A percentile compares a stretch with the other conserved stretches of the same genome.
phyloP scores from a whole-genome alignment of 1,284 basidiomycete genomes.

The Puccinia polysora region DNA sequence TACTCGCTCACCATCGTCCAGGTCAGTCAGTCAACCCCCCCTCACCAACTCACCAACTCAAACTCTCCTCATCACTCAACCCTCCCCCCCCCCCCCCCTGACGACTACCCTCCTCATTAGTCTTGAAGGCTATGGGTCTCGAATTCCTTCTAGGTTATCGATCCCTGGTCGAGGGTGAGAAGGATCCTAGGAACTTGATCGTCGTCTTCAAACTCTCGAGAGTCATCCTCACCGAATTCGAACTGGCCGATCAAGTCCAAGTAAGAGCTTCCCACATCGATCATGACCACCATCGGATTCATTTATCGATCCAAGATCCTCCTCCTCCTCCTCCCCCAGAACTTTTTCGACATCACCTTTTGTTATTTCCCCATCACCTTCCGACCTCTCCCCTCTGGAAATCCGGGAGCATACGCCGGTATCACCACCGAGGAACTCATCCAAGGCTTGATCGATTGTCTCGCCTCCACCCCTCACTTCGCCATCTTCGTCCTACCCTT shows the following conservation, averaged over 20 bases:
- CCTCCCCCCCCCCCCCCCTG: neutral
- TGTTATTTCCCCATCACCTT: conserved; percentile 99
- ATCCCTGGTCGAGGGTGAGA: conserved; percentile 81
- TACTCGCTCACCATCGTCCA: conserved; percentile 69
- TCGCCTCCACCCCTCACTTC: conserved; percentile 75
- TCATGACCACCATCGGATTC: neutral
- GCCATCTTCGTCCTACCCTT: conserved; percentile 78
- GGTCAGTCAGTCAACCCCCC: conserved; percentile 55
- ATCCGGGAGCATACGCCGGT: conserved; percentile 68
- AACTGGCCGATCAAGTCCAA: conserved; percentile 60
- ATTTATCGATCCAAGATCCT: neutral
- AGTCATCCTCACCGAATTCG: conserved; percentile 81
- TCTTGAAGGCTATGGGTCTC: conserved; percentile 65
- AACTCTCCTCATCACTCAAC: neutral
- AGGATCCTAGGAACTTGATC: conserved; percentile 91
- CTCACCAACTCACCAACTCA: neutral
- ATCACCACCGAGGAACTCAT: conserved; percentile 86
- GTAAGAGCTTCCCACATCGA: neutral
- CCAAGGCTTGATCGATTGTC: conserved; percentile 63
- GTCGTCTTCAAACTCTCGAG: conserved; percentile 80
- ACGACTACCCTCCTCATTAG: neutral
- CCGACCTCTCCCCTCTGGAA: conserved; percentile 84
- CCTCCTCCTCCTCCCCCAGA: conserved; percentile 56
- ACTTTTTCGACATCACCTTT: conserved; percentile 89
- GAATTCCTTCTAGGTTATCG: conserved; percentile 72